Evolutionary conservation across 2,329 filamentous ascomycete genomes (phyloP).

Genomic region (Cordyceps fumosorosea): DNA sequence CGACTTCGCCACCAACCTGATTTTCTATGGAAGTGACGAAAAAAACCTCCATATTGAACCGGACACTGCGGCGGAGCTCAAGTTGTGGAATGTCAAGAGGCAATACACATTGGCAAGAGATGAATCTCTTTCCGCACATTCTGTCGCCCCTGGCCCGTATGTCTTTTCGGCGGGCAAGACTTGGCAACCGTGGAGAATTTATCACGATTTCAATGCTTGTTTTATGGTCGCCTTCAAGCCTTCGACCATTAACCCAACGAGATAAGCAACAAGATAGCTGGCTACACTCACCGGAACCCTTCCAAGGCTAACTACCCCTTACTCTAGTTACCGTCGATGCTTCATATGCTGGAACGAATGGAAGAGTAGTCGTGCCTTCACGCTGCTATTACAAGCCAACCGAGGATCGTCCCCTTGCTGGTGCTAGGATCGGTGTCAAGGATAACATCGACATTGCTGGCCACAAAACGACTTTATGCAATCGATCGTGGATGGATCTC

Average conservation of each 20-base stretch:
- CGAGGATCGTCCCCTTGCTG: not conserved
- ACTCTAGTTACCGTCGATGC: not conserved
- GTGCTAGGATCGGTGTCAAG: conserved; percentile 16
- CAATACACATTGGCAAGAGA: not conserved
- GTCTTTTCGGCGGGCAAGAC: not conserved
- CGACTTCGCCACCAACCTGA: not conserved
- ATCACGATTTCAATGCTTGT: conserved; percentile 7
- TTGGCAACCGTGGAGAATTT: conserved; percentile 13
- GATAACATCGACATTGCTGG: conserved; percentile 16
- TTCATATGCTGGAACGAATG: not conserved
- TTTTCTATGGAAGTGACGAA: not conserved
- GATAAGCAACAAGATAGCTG: not conserved
- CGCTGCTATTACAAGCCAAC: conserved; percentile 10
- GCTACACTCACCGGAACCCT: not conserved
- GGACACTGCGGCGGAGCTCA: not conserved
- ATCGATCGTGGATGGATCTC: conserved; percentile 13
- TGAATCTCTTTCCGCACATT: not conserved
- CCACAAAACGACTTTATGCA: conserved; percentile 15
- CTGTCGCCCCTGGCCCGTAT: conserved; percentile 5
- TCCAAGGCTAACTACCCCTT: not conserved
- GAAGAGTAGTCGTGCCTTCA: conserved; percentile 9
- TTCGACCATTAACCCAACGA: not conserved
- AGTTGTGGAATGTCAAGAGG: not conserved
- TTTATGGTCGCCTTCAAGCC: conserved; percentile 4
- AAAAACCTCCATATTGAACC: not conserved